phyloP scores from a whole-genome alignment of 2,329 filamentous ascomycete species.

The Sporothrix brunneoviolacea region DNA sequence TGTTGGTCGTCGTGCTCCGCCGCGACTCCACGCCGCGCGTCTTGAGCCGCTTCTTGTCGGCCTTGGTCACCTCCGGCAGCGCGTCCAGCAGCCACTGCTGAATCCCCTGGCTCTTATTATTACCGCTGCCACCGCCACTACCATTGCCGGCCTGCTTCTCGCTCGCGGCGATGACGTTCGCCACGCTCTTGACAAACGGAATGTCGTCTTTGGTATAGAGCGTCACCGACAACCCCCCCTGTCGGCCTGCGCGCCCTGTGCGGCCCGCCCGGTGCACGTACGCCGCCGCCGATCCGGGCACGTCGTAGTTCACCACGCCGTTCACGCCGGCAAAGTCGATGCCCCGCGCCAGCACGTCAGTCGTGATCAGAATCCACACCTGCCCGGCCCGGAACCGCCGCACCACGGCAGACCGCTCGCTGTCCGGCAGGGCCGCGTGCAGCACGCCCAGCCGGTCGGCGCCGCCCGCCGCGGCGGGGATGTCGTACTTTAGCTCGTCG shows the following conservation, averaged over 20 bases:
- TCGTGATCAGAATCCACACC: slow-evolving; percentile 95
- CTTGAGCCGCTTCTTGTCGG: slow-evolving; percentile 76
- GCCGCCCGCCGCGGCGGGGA: slow-evolving; percentile 80
- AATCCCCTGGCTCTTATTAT: slow-evolving; percentile 33
- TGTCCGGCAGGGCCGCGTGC: slow-evolving; percentile 77
- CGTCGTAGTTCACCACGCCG: slow-evolving; percentile 95
- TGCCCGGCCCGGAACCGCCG: slow-evolving; percentile 83
- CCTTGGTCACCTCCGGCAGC: slow-evolving; percentile 76
- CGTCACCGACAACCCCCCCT: slow-evolving; percentile 84
- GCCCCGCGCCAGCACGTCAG: slow-evolving; percentile 83
- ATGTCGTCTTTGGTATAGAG: slow-evolving; percentile 96
- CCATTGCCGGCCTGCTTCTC: slow-evolving; percentile 53
- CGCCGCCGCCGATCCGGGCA: slow-evolving; percentile 79
- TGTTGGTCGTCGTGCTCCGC: slow-evolving; percentile 26
- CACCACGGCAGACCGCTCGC: slow-evolving; percentile 73
- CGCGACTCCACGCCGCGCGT: slow-evolving; percentile 73
- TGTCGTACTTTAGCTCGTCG: slow-evolving; percentile 88
- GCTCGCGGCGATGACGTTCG: slow-evolving; percentile 81
- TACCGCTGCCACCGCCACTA: slow-evolving; percentile 26
- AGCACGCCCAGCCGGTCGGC: slow-evolving; percentile 79
- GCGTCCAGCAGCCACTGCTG: slow-evolving; percentile 85
- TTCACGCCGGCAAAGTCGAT: slow-evolving; percentile 95
- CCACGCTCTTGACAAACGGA: slow-evolving; percentile 79
- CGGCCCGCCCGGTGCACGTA: slow-evolving; percentile 93
- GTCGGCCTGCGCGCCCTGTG: slow-evolving; percentile 79